Evolutionary conservation across 2,329 filamentous ascomycete genomes (phyloP).

Genomic region (Stagonosporopsis rhizophila): DNA sequence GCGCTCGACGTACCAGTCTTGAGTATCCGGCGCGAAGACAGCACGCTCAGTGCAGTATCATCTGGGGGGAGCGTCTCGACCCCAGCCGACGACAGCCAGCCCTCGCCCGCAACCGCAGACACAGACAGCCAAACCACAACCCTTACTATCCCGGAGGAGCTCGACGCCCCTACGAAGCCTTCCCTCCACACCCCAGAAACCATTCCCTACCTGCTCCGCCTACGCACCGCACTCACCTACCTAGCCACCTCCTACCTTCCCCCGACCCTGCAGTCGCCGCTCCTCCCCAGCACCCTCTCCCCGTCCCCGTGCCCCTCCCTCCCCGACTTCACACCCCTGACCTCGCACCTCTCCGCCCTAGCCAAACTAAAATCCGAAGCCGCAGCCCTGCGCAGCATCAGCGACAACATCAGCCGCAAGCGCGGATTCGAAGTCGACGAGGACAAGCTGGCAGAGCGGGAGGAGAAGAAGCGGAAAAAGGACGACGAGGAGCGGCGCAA

Average conservation of each 20-base stretch:
- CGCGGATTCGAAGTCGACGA: constrained; percentile 65
- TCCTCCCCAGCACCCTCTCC: constrained; percentile 48
- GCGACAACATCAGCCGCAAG: constrained; percentile 73
- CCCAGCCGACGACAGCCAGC: background rate
- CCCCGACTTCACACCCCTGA: constrained; percentile 73
- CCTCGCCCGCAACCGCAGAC: constrained; percentile 35
- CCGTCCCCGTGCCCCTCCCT: constrained; percentile 41
- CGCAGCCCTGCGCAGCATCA: constrained; percentile 69
- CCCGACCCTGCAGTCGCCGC: constrained; percentile 43
- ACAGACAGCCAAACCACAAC: constrained; percentile 26
- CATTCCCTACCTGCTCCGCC: constrained; percentile 66
- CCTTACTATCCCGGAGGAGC: constrained; percentile 25
- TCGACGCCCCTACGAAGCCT: constrained; percentile 16
- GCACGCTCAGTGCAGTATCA: constrained; percentile 39
- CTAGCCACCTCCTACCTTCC: constrained; percentile 68
- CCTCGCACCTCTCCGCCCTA: constrained; percentile 72
- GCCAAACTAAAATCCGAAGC: constrained; percentile 74
- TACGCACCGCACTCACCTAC: constrained; percentile 70
- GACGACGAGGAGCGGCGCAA: constrained; percentile 90
- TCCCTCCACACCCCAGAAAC: constrained; percentile 47
- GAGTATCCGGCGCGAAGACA: constrained; percentile 68
- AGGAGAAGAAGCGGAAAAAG: constrained; percentile 82
- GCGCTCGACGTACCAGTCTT: constrained; percentile 78
- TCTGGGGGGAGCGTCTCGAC: constrained; percentile 19
- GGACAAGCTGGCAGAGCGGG: constrained; percentile 66